Evolutionary conservation across 352 stramenopile species (phyloP).

Genomic region (Phytophthora fragariae): DNA sequence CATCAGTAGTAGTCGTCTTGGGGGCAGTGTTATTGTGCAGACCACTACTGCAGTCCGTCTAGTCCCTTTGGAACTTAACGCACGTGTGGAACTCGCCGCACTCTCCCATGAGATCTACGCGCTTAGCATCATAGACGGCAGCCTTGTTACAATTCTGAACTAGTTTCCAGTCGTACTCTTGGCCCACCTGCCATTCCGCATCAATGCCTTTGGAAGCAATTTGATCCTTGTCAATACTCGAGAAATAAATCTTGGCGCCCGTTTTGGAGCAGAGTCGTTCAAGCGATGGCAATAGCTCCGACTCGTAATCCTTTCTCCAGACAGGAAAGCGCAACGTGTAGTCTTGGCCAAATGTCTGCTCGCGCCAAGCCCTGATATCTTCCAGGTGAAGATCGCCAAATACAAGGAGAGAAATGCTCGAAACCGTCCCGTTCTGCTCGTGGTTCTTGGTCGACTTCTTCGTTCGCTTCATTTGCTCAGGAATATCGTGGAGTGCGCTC

Average conservation of each 20-base stretch:
- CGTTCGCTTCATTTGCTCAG: constrained; percentile 13
- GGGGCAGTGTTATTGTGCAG: not conserved
- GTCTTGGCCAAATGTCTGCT: constrained; percentile 58
- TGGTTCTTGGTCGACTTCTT: constrained; percentile 31
- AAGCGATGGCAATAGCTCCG: constrained; percentile 76
- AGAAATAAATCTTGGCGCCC: constrained; percentile 56
- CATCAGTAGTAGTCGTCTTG: not conserved
- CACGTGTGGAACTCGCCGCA: constrained; percentile 92
- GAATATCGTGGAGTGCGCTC: constrained; percentile 41
- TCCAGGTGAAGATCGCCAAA: constrained; percentile 92
- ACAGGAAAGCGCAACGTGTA: constrained; percentile 81
- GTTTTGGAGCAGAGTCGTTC: constrained; percentile 55
- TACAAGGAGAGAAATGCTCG: constrained; percentile 57
- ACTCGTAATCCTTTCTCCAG: constrained; percentile 71
- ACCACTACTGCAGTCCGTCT: not conserved
- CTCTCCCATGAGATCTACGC: constrained; percentile 87
- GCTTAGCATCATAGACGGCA: not conserved
- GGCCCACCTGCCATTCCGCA: constrained; percentile 40
- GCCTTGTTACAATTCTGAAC: constrained; percentile 43
- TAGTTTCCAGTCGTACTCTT: constrained; percentile 49
- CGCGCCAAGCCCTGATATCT: constrained; percentile 85
- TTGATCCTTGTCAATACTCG: constrained; percentile 54
- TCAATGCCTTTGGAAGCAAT: constrained; percentile 25
- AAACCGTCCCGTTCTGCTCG: not conserved
- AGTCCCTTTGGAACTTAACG: constrained; percentile 78